phyloP scores from a whole-genome alignment of 2,329 filamentous ascomycete species.

The Alternaria rosae region DNA sequence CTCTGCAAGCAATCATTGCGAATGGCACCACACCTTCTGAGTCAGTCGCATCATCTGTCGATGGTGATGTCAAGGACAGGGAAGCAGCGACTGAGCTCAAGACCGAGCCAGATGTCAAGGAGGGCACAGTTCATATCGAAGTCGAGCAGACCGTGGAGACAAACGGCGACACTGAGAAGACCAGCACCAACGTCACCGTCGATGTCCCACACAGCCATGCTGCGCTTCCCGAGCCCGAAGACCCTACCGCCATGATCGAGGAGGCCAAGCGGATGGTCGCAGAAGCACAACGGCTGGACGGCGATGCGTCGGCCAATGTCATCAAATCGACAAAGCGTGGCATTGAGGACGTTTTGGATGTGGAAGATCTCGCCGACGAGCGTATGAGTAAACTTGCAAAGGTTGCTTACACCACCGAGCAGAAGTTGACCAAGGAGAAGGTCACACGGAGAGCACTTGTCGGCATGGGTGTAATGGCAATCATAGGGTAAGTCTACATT shows the following conservation, averaged over 20 bases:
- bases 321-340: conserved; percentile 47
- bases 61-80: conserved; percentile 48
- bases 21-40: conserved; percentile 39
- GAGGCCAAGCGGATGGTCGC: conserved; percentile 90
- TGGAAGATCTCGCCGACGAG: conserved; percentile 56
- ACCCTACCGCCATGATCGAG: conserved; percentile 82
- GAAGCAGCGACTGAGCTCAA: conserved; percentile 12
- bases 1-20: conserved; percentile 45
- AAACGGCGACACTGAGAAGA: conserved; percentile 69
- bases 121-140: conserved; percentile 70
- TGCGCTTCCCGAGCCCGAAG: conserved; percentile 76
- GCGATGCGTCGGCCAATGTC: conserved; percentile 28
- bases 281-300: conserved; percentile 65
- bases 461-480: conserved; percentile 85
- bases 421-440: conserved; percentile 82
- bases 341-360: conserved; percentile 67
- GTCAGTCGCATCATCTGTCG: conserved; percentile 52
- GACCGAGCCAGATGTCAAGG: conserved; percentile 22
- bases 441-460: conserved; percentile 86
- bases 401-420: conserved; percentile 64
- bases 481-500: conserved; percentile 77
- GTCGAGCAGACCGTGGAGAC: conserved; percentile 70
- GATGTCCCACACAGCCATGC: conserved; percentile 73
- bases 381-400: conserved; percentile 76
- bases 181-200: conserved; percentile 75